Evolutionary conservation across 176 grass and related monocot species (phyloP), one percentile per base, ranked within the genome.

Genomic region (Ensete glaucum): DNA sequence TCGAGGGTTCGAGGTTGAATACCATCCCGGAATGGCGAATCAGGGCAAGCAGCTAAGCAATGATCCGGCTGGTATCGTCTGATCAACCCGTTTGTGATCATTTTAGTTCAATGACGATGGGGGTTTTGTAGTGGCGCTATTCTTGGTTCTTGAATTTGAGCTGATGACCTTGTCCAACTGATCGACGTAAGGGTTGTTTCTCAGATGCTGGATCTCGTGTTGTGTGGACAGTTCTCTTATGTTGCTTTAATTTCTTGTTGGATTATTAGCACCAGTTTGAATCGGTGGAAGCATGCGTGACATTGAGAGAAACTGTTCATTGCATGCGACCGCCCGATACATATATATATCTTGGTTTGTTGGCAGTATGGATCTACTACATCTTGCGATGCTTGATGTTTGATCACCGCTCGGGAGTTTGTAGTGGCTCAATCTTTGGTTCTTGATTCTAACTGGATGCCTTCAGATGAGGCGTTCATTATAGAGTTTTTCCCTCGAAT

Each of bases 21-120:
- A 65, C 57, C 34, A 59, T 79, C 16, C n/a, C 9, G 64, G 48
- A 83, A 99, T 99, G 95, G 88, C 95, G 48, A 79, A 82, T 68
- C 88, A 91, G 24, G 90, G 90, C 34, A 99, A 99, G 84, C 94
- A 99, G 76, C 88, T 99, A 76, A 89, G 94, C 87, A 94, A 99
- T 64, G 80, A 91, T 72, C 85, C 88, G 9, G 78, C 91, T 62
- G 88, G 95, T 99, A 83, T 82, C 50, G 19, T 77, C 73, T 62
- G 6, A 27, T 52, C n/a, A 2, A 27, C 34, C 17, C 43, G 54
- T 48, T 43, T 43, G 34, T 43, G 67, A 17, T 50, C 22, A 1
- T 50, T 70, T 34, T 50, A 8, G 17, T 21, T 50, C 11, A 48
- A 17, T 50, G 17, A 11, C 43, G 50, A 50, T 70, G 43, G 29